Evolutionary conservation across 148 eudicot genomes (phyloP), one percentile per base, ranked within the genome.

Genomic region (Chenopodium formosanum): DNA sequence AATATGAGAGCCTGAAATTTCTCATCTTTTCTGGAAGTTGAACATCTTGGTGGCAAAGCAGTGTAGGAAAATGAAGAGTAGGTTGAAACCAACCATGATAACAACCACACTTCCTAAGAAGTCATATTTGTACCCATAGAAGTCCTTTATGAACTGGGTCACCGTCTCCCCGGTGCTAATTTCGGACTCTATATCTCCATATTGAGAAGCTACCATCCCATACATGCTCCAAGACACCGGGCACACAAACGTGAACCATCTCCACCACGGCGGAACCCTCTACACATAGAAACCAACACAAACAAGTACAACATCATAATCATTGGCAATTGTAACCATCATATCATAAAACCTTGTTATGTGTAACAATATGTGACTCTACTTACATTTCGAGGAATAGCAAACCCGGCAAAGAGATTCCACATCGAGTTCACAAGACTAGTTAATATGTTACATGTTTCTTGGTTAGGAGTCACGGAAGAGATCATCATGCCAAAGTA

Each of bases 241-340:
- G 40, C 65, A 73, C 16, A 77, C 79, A 83, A 83, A 87, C 29
- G 81, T 74, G 70, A 76, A 87, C 89, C 89, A 87, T 67, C 19
- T 87, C 89, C 85, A 87, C 89, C 89, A 87, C 0, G 58, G 75
- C 10, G 89, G 89, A 23, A 87, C 29, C 71, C 83, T 87, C 89
- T 87, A 85, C 53, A 81, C 14, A 14, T 47, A 25, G 16, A 13
- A 25, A 80, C 66, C 47, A 22, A 60, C 72, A 46, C 23, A 56
- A 56, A 52, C 12, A 2, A 37, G 7, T 11, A 70, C 9, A 70
- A 27, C 5, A 69, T 68, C 29, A 50, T 7, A 7, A 29, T 27
- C 9, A 58, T 31, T n/a, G 53, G 3, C 53, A 50, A 50, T 13
- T 50, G 53, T 50, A 50, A 50, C 53, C 53, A 13, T 0, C 14